Percentiles rank a stretch among this genome's conserved stretches.
These are phyloP conservation scores for Fusarium globosum DNA, from an alignment of 2,329 filamentous ascomycete species.

Conservation along the genomic window DNA sequence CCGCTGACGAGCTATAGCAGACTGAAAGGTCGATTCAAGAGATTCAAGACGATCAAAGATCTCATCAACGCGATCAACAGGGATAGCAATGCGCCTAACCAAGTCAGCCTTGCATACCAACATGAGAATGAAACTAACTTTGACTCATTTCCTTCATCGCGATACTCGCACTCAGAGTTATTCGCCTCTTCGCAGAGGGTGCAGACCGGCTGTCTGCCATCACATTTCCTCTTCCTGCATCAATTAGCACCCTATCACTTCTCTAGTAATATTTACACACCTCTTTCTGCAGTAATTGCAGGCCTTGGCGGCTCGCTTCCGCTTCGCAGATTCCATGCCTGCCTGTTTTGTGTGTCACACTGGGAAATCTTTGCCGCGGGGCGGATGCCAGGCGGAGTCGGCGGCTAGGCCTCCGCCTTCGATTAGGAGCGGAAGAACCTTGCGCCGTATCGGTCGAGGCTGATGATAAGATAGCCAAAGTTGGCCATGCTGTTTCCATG, in stretches of 20 bases:
- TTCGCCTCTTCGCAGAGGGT: conserved; percentile 35
- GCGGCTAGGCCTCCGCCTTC: conserved; percentile 27
- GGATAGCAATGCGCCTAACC: not conserved
- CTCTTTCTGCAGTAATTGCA: conserved; percentile 41
- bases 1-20: conserved; percentile 17
- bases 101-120: fast-evolving
- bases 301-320: conserved; percentile 41
- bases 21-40: conserved; percentile 23
- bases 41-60: conserved; percentile 34
- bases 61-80: conserved; percentile 32
- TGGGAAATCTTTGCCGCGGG: conserved; percentile 28
- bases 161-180: conserved; percentile 35
- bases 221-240: conserved; percentile 34
- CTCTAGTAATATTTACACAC: not conserved
- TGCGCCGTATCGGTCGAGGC: not conserved
- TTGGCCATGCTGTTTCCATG: no score
- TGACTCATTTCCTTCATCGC: conserved; percentile 22
- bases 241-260: not conserved
- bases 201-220: conserved; percentile 35
- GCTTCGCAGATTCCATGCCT: conserved; percentile 36
- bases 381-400: conserved; percentile 23
- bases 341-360: not conserved
- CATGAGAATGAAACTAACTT: not conserved
- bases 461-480: no score
- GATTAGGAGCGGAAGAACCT: not conserved